Evolutionary conservation across 2,329 filamentous ascomycete genomes (phyloP), one percentile per base, ranked within the genome.

Genomic region (Ilyonectria robusta): DNA sequence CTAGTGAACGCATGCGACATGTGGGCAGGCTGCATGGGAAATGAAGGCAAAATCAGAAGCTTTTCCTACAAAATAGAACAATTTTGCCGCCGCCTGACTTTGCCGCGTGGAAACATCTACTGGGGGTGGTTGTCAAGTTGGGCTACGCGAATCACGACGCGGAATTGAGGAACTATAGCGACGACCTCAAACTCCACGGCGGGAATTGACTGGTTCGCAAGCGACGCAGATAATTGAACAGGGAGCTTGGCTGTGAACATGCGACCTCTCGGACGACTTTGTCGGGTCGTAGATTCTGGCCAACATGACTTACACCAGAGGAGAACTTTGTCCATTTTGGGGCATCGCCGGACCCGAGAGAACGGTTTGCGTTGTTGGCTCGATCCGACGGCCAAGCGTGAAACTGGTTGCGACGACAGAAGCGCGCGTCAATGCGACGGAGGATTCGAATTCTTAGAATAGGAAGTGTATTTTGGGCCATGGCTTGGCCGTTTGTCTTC

Each of bases 331-430:
- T 53, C 50, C 50, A 13, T 21, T 53, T 46, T 21, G 5, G n/a
- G 50, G 6, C 31, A 21, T 53, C 50, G 33, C 50, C 31, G 50
- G 31, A 53, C 19, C 50, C 50, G 50, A 53, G 29, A 10, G 50
- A 53, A 53, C 50, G 29, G 29, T 33, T 44, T 33, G n/a, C 21
- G 48, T 53, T 35, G 48, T 53, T 53, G 50, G 50, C 50, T 53
- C 50, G 29, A 35, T 35, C 4, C n/a, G 10, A 19, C 31, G 29
- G 31, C 50, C 50, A 53, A 53, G 50, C 50, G 50, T 53, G 50
- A 53, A 53, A 53, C 50, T 8, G 11, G 6, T 21, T 3, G 50
- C 35, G 31, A 21, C 19, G 17, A 8, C 3, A 15, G 50, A 53
- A 53, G 50, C 50, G 50, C 50, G 50, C 50, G 50, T 37, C 31